A percentile compares a stretch with the other conserved stretches of the same genome.
These are phyloP conservation scores for Arctostaphylos glauca DNA, from an alignment of 148 eudicot genomes.

Conservation along the genomic window DNA sequence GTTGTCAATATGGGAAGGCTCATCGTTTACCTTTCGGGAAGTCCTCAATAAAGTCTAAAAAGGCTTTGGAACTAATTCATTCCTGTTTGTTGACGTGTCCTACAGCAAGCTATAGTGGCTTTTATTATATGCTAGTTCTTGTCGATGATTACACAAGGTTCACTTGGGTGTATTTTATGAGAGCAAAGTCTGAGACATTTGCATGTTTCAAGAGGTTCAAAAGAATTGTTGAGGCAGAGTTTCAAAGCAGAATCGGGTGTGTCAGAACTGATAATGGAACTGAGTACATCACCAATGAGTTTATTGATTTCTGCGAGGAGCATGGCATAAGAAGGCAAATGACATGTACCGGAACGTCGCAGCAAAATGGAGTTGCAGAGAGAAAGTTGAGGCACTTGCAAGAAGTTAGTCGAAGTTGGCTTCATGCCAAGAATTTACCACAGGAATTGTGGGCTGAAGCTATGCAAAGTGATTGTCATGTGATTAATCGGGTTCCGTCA, in stretches of 20 bases:
- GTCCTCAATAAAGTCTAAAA: neutral
- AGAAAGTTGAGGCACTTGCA: neutral
- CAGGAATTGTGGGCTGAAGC: neutral
- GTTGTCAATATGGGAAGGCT: too few relatives aligned
- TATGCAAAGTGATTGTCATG: neutral
- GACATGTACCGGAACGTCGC: neutral
- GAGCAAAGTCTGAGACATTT: neutral
- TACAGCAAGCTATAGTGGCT: neutral
- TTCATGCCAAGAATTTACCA: neutral
- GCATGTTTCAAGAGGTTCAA: neutral
- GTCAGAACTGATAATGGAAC: neutral
- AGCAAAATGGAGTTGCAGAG: too few relatives aligned
- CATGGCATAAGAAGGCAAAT: neutral
- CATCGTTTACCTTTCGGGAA: neutral
- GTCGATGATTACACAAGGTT: neutral
- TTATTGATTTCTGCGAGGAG: neutral
- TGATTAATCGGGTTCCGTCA: neutral
- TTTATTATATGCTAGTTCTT: neutral
- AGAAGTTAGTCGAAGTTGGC: neutral
- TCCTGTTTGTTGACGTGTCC: neutral
- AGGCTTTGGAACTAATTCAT: neutral
- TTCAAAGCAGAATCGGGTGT: neutral
- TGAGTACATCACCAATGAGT: slow-evolving; percentile 3
- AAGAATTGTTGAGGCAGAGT: neutral
- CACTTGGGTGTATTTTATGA: neutral